Conservation (phyloP, 2,329 filamentous ascomycete species). For the Fusarium subglutinans region DNA sequence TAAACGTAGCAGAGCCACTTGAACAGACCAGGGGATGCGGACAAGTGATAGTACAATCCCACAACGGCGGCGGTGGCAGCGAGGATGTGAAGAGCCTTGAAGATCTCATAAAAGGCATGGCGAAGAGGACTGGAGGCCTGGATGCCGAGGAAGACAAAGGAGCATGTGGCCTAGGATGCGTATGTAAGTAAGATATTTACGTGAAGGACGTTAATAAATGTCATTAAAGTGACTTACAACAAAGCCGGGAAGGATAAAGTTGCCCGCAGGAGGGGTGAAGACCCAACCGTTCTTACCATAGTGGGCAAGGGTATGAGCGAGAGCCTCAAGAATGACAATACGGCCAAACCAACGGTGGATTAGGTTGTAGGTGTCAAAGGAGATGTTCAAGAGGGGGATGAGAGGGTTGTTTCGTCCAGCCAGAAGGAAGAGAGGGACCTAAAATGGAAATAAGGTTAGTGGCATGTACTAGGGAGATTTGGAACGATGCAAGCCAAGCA, state of each 20-base stretch:
- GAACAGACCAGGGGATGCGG: slow-evolving; percentile 52
- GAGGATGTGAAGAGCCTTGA: slow-evolving; percentile 76
- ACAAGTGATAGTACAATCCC: slow-evolving; percentile 74
- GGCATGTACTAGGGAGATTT: neutral
- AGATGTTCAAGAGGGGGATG: slow-evolving; percentile 75
- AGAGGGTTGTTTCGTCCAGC: slow-evolving; percentile 82
- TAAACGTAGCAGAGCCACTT: slow-evolving; percentile 67
- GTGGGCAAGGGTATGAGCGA: slow-evolving; percentile 73
- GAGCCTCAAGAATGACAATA: slow-evolving; percentile 75
- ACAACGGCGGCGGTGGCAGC: slow-evolving; percentile 68
- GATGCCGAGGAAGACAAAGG: slow-evolving; percentile 70
- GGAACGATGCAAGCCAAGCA: neutral
- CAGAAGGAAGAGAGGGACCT: slow-evolving; percentile 75
- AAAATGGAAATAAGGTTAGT: slow-evolving; percentile 8
- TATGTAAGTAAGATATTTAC: slow-evolving; percentile 4
- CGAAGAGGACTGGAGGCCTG: slow-evolving; percentile 77
- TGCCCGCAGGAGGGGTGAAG: slow-evolving; percentile 44
- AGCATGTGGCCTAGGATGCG: slow-evolving; percentile 60
- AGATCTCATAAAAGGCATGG: slow-evolving; percentile 82
- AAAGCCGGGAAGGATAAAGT: slow-evolving; percentile 69
- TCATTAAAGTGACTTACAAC: slow-evolving; percentile 58
- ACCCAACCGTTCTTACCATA: slow-evolving; percentile 63
- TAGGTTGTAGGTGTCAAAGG: slow-evolving; percentile 85
- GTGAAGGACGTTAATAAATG: too few species aligned
- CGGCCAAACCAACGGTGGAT: slow-evolving; percentile 84